Evolutionary conservation across 192 early-diverging fungal species (phyloP), one percentile per base, ranked within the genome.

Genomic region (Coemansia sp.): DNA sequence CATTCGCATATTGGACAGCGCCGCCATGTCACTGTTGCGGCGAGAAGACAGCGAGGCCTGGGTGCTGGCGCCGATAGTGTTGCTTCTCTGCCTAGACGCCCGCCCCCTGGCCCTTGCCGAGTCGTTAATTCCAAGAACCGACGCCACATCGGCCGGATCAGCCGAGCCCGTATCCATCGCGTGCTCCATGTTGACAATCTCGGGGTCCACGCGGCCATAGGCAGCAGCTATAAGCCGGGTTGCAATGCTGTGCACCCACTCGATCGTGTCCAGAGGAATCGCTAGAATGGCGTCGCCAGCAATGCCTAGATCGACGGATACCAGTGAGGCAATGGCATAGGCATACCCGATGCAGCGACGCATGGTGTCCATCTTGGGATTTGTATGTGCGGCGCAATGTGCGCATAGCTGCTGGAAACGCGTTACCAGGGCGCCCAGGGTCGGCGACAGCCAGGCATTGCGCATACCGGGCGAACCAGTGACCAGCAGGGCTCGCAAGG

Each of bases 241-340:
- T 9, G 88, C 78, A 7, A 95, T 65, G 1, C 84, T 80, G 45
- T 92, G 91, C 9, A 91, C 81, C 55, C 86, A 82, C 17, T 89
- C 88, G 24, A 82, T 77, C 35, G 86, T 61, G 27, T 93, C 94
- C 55, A 90, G 87, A 0, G 91, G 87, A 5, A 68, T 40, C 2
- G 27, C n/a, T 8, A 19, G 19, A 45, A 66, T 37, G 22, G 33
- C 20, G 0, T 29, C 40, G 5, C 34, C 25, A n/a, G 15, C 22
- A 5, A 9, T 26, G n/a, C 30, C 19, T 23, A 15, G 40, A 27
- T 38, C 75, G 5, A 86, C 82, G 25, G 80, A 80, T 48, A 94
- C 78, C 3, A 89, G 70, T 0, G 80, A 67, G 3, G 86, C 81
- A 3, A 92, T 64, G 11, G 79, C 85, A 48, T 83, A 71, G 2